These are phyloP conservation scores for Hygrophoropsis aurantiaca DNA, from an alignment of 768 basidiomycete species.

Conservation along the genomic window DNA sequence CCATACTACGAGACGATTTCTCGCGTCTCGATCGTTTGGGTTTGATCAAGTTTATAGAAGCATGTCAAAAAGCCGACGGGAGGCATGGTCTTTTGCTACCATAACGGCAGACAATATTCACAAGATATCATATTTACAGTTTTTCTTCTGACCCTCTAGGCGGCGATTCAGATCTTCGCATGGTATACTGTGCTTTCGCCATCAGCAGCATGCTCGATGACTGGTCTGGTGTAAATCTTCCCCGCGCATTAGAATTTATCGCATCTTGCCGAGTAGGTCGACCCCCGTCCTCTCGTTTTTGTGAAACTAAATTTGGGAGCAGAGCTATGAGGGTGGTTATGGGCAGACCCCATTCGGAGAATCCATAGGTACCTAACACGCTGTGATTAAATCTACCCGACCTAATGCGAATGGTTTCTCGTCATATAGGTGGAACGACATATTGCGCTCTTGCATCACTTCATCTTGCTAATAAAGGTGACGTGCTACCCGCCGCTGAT, in stretches of 20 bases:
- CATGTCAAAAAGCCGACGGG: conserved; percentile 80
- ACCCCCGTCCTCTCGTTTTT: background rate
- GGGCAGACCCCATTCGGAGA: conserved; percentile 81
- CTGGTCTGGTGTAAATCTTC: conserved; percentile 72
- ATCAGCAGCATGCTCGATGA: conserved; percentile 77
- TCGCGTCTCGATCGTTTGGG: conserved; percentile 65
- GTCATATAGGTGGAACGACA: conserved; percentile 77
- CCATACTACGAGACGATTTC: conserved; percentile 87
- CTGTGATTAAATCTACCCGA: background rate
- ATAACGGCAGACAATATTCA: conserved; percentile 1
- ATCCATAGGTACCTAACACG: conserved; percentile 64
- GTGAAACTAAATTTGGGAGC: conserved; percentile 3
- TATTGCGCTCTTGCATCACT: conserved; percentile 87
- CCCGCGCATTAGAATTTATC: conserved; percentile 63
- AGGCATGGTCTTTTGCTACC: conserved; percentile 50
- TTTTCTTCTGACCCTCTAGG: conserved; percentile 71
- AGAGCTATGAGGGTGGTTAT: conserved; percentile 95
- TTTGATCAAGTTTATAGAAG: conserved; percentile 61
- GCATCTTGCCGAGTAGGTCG: conserved; percentile 65
- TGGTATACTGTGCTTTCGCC: conserved; percentile 85
- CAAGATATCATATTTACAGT: conserved; percentile 33
- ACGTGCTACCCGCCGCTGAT: conserved; percentile 34
- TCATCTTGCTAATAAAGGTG: conserved; percentile 40
- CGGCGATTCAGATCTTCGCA: conserved; percentile 77
- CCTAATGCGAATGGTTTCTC: background rate